Percentiles rank a stretch among this genome's conserved stretches.
Conservation (phyloP, 306 rosid species). For the Rosa lucieae region DNA sequence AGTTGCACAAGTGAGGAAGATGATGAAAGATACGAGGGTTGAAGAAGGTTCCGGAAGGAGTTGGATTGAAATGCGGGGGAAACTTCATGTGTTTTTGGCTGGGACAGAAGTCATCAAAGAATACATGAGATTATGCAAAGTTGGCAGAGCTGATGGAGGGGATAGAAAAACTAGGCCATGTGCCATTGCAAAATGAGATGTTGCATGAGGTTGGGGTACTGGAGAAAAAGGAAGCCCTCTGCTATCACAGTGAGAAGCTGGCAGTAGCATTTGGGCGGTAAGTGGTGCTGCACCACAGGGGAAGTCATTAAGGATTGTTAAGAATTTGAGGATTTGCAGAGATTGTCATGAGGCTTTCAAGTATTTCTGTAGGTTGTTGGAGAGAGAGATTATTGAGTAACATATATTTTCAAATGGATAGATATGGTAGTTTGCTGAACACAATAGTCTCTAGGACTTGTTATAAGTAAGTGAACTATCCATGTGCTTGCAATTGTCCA, state of each 20-base stretch:
- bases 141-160: slow-evolving; percentile 54
- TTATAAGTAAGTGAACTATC: no score
- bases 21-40: slow-evolving; percentile 61
- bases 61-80: slow-evolving; percentile 84
- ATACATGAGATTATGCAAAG: slow-evolving; percentile 53
- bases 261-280: slow-evolving; percentile 81
- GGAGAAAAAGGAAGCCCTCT: slow-evolving; percentile 69
- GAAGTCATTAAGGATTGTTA: slow-evolving; percentile 72
- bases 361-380: slow-evolving; percentile 58
- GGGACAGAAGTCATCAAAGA: slow-evolving; percentile 74
- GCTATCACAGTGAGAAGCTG: slow-evolving; percentile 88
- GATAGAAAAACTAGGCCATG: slow-evolving; percentile 69
- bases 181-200: slow-evolving; percentile 67
- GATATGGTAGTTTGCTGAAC: slow-evolving; percentile 45
- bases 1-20: slow-evolving; percentile 75
- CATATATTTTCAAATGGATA: slow-evolving; percentile 64
- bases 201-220: slow-evolving; percentile 59
- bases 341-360: slow-evolving; percentile 79
- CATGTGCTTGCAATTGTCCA: no score
- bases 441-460: no score
- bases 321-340: slow-evolving; percentile 85
- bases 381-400: slow-evolving; percentile 75
- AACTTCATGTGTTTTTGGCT: slow-evolving; percentile 68
- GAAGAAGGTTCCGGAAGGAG: slow-evolving; percentile 75
- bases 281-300: slow-evolving; percentile 61